Evolutionary conservation across 306 rosid species (phyloP).

Genomic region (Lathyrus tuberosus): DNA sequence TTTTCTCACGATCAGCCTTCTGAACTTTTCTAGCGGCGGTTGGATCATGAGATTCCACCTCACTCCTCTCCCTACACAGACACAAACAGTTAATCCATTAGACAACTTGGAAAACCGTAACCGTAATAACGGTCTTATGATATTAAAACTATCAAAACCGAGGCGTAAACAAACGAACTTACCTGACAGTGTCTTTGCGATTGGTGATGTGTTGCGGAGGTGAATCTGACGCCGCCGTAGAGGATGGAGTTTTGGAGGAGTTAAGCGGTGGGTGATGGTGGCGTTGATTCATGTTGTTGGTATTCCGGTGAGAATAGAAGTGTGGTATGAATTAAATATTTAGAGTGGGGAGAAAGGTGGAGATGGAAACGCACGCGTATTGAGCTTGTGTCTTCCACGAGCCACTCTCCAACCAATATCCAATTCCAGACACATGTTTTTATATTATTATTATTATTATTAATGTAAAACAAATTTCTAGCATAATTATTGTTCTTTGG

Average conservation of each 20-base stretch:
- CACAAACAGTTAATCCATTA: neutral
- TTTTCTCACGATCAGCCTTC: conserved; percentile 92
- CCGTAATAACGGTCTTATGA: neutral
- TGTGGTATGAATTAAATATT: neutral
- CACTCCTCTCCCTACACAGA: conserved; percentile 53
- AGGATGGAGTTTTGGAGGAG: neutral
- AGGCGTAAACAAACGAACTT: neutral
- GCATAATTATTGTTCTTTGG: too few relatives aligned
- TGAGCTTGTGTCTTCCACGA: conserved; percentile 37
- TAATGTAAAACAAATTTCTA: too few relatives aligned
- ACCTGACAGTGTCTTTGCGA: conserved; percentile 49
- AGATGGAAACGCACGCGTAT: neutral
- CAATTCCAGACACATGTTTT: neutral
- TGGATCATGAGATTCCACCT: conserved; percentile 63
- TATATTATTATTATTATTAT: too few relatives aligned
- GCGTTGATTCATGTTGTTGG: conserved; percentile 10
- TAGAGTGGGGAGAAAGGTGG: conserved; percentile 3
- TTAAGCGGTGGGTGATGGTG: neutral
- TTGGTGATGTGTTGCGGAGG: conserved; percentile 44
- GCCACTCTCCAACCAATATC: neutral
- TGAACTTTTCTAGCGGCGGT: conserved; percentile 68
- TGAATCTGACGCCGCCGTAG: conserved; percentile 25
- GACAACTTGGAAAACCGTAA: neutral
- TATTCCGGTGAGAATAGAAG: neutral
- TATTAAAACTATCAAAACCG: neutral